These are phyloP conservation scores for Mucuna pruriens DNA, from an alignment of 306 rosid genomes.

Conservation along the genomic window DNA sequence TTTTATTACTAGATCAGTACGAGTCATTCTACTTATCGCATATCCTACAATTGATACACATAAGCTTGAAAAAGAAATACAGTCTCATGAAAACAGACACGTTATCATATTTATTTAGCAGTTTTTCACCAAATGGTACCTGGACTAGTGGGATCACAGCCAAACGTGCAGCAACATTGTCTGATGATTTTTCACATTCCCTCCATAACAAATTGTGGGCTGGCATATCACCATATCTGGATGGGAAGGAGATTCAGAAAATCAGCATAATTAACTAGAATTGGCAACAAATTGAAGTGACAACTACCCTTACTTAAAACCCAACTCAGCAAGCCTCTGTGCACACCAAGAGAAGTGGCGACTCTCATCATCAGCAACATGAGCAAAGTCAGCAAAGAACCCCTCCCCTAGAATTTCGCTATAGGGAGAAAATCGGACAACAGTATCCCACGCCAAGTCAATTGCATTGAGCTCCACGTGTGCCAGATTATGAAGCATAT, in stretches of 20 bases:
- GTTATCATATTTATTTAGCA: background rate
- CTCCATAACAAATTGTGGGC: constrained; percentile 96
- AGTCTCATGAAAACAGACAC: background rate
- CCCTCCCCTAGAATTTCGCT: constrained; percentile 80
- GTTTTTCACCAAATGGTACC: constrained; percentile 49
- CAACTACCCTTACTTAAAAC: constrained; percentile 72
- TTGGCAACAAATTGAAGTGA: constrained; percentile 8
- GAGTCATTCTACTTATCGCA: background rate
- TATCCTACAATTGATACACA: background rate
- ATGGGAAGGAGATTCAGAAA: constrained; percentile 28
- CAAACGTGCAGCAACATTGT: constrained; percentile 88
- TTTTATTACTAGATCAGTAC: background rate
- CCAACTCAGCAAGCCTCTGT: constrained; percentile 96
- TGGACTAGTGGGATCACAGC: constrained; percentile 92
- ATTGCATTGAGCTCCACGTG: constrained; percentile 97
- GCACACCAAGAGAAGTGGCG: constrained; percentile 95
- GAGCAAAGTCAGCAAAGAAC: constrained; percentile 94
- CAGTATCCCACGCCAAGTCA: constrained; percentile 97
- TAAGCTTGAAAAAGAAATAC: background rate
- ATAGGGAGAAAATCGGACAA: constrained; percentile 83
- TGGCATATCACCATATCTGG: constrained; percentile 96
- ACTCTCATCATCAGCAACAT: constrained; percentile 94
- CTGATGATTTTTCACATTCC: constrained; percentile 94
- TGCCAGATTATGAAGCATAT: constrained; percentile 93
- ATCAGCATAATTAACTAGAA: constrained; percentile 44